Evolutionary conservation across 1,284 basidiomycete species (phyloP).

Genomic region (Ceratobasidium sp.): DNA sequence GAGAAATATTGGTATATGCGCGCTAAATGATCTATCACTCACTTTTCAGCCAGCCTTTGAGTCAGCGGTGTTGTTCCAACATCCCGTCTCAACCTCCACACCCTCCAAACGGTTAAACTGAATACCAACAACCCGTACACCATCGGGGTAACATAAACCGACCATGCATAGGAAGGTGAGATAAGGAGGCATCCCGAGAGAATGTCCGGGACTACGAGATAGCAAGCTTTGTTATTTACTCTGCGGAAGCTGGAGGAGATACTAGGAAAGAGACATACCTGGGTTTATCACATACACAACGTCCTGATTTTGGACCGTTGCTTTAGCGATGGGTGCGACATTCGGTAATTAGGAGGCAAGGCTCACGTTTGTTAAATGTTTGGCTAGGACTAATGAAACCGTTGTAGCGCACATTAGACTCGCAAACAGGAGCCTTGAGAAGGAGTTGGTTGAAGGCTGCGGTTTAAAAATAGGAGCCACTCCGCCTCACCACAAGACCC

Average conservation of each 20-base stretch:
- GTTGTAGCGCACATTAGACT: neutral
- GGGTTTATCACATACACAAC: conserved; percentile 10
- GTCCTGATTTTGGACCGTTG: neutral
- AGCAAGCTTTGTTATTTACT: too few species aligned
- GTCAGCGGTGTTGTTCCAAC: neutral
- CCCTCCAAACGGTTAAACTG: conserved; percentile 8
- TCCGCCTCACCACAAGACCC: conserved; percentile 11
- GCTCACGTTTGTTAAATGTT: conserved; percentile 13
- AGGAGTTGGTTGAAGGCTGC: neutral
- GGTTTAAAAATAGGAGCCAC: neutral
- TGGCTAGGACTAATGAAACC: neutral
- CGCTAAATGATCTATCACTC: neutral
- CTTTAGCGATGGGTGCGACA: neutral
- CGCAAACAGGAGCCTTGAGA: neutral
- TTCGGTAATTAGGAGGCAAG: neutral
- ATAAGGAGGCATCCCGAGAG: conserved; percentile 18
- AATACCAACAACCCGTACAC: conserved; percentile 10
- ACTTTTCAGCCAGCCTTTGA: conserved; percentile 15
- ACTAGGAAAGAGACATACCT: neutral
- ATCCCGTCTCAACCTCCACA: conserved; percentile 12
- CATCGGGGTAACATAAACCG: conserved; percentile 13
- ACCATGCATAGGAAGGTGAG: conserved; percentile 12
- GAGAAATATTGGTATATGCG: too few species aligned
- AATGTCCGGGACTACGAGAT: conserved; percentile 7
- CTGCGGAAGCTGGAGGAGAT: neutral